Conservation (phyloP, 805 yeast species). For the Jamesozyma lodderae region DNA sequence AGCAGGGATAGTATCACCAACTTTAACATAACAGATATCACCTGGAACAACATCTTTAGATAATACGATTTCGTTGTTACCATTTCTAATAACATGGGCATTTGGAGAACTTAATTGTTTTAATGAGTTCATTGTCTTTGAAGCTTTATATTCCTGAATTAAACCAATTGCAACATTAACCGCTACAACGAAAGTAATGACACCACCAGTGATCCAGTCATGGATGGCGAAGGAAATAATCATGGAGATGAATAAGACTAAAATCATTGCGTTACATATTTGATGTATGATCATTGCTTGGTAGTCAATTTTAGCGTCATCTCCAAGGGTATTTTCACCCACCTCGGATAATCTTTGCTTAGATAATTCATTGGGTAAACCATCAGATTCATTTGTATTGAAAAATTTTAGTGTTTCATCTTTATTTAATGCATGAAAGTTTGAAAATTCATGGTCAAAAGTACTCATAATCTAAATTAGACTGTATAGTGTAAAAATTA, state of each 20-base stretch:
- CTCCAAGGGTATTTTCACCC: conserved; percentile 75
- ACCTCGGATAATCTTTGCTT: conserved; percentile 56
- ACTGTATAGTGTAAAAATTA: too few species aligned
- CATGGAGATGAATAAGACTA: conserved; percentile 83
- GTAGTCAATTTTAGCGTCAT: conserved; percentile 63
- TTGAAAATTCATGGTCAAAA: conserved; percentile 14
- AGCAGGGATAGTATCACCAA: conserved; percentile 96
- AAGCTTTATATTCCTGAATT: conserved; percentile 91
- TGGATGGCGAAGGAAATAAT: conserved; percentile 80
- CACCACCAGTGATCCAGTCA: conserved; percentile 86
- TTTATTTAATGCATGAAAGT: conserved; percentile 48
- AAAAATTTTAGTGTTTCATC: conserved; percentile 55
- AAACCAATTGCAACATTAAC: conserved; percentile 94
- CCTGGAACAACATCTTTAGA: conserved; percentile 92
- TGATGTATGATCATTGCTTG: conserved; percentile 71
- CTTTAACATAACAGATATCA: conserved; percentile 77
- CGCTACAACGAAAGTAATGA: conserved; percentile 80
- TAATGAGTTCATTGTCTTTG: conserved; percentile 86
- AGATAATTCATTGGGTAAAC: conserved; percentile 61
- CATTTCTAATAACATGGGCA: conserved; percentile 79
- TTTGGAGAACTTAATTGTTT: conserved; percentile 89
- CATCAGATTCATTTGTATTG: conserved; percentile 49
- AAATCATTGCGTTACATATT: conserved; percentile 83
- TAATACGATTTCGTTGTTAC: conserved; percentile 59
- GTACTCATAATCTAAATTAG: conserved; percentile 5